Conservation (phyloP, 2,329 filamentous ascomycete genomes). For the Dactylellina parvicollis region DNA sequence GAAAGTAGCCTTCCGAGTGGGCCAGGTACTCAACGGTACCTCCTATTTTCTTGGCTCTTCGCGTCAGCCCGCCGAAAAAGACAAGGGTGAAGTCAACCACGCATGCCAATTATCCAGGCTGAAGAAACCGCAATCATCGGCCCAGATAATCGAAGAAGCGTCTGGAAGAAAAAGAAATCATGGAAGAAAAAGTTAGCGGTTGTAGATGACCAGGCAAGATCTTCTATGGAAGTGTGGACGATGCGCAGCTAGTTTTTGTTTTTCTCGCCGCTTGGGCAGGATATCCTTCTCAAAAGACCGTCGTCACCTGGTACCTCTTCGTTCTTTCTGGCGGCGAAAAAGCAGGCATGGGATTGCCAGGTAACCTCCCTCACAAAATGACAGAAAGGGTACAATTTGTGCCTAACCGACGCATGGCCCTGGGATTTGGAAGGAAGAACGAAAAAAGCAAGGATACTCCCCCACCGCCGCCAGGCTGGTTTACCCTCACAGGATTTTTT, state of each 20-base stretch:
- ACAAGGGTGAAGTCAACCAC: conserved; percentile 41
- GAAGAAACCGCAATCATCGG: conserved; percentile 45
- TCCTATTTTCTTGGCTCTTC: conserved; percentile 53
- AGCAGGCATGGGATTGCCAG: conserved; percentile 16
- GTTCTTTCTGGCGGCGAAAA: conserved; percentile 23
- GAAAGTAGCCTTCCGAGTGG: conserved; percentile 46
- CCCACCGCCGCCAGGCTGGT: conserved; percentile 27
- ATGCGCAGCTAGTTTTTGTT: conserved; percentile 45
- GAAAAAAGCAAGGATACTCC: conserved; percentile 40
- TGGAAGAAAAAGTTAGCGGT: conserved; percentile 30
- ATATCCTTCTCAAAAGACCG: conserved; percentile 46
- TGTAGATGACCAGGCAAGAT: conserved; percentile 47
- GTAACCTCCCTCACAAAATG: conserved; percentile 42
- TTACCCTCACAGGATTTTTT: conserved; percentile 50
- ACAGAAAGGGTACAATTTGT: conserved; percentile 41
- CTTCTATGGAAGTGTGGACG: conserved; percentile 42
- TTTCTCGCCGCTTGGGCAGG: conserved; percentile 31
- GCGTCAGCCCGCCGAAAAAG: conserved; percentile 50
- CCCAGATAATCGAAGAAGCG: conserved; percentile 26
- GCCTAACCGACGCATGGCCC: conserved; percentile 51
- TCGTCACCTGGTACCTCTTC: conserved; percentile 53
- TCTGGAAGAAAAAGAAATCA: conserved; percentile 49
- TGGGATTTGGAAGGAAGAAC: conserved; percentile 53
- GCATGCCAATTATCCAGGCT: conserved; percentile 50
- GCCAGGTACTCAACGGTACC: conserved; percentile 53